Base-by-base conservation (phyloP, 345 rosid genomes). In the Excoecaria agallocha region DNA sequence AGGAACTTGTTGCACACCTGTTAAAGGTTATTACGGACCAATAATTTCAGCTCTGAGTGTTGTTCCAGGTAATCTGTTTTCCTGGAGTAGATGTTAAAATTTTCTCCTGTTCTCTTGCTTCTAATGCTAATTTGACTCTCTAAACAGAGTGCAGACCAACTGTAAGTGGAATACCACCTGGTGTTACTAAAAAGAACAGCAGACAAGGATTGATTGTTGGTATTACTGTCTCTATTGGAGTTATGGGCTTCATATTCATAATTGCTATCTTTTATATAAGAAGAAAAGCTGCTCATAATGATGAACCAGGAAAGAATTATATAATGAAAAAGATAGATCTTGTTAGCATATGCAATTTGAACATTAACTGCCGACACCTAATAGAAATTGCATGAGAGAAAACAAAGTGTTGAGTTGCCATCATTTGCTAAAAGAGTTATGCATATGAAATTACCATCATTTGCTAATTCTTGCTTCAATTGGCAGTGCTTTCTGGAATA, bases 11-110 rank as follows among this genome's bases (percentile, higher is more conserved):
- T 81, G 87, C 71, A 76, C 73, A 70, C 89, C 90, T 70, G 66
- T 72, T 19, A 77, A 82, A 76, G 89, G 93, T 37, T 67, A 80
- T 49, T 89, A 84, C 74, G 90, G 93, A 68, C 90, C 93, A 19
- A 67, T 84, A 56, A 80, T 89, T 74, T 85, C 82, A 71, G 86
- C 86, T 46, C 61, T 80, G 25, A 78, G 66, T 66, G 86, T 78
- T 12, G 72, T 72, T 38, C 59, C 86, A 73, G 76, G 86, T 84
- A 73, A 67, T 55, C 35, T 10, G 48, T 22, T 9, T 70, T 6
- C 4, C 43, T 68, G 7, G 11, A 54, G 50, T 43, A 24, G 15
- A 54, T 66, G 12, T 11, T 8, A 20, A 59, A 17, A 56, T 41
- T 6, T 70, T 51, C 15, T 45, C 59, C 7, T 45, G 24, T 64